Conservation (phyloP, 106 monocot genomes). For the Iris macrosiphon region DNA sequence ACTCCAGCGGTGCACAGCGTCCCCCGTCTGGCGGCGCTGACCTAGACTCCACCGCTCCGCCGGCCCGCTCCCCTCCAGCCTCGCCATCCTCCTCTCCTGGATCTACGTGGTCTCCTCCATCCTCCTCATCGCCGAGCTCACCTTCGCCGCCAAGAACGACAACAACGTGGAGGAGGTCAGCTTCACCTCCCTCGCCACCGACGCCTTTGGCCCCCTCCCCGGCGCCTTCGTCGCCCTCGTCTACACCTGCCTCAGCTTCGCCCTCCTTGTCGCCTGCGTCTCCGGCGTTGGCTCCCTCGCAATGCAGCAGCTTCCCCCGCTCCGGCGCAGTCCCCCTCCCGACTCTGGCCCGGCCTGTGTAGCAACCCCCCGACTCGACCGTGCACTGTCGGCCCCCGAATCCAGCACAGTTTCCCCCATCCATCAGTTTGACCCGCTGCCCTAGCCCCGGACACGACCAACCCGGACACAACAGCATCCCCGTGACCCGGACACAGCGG, state of each 20-base stretch:
- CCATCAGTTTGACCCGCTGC: too few species aligned
- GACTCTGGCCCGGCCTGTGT: too few species aligned
- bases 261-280: slow-evolving; percentile 70
- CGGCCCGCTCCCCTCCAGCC: slow-evolving; percentile 58
- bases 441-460: too few species aligned
- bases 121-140: slow-evolving; percentile 64
- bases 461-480: too few species aligned
- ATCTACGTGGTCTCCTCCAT: slow-evolving; percentile 78
- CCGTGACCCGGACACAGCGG: too few species aligned
- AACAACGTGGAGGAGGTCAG: slow-evolving; percentile 40
- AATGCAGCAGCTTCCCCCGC: slow-evolving; percentile 38
- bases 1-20: too few species aligned
- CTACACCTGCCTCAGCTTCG: slow-evolving; percentile 66
- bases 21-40: too few species aligned
- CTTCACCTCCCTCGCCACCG: slow-evolving; percentile 54
- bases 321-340: too few species aligned
- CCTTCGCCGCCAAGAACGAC: slow-evolving; percentile 36
- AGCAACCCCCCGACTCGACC: too few species aligned
- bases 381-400: too few species aligned
- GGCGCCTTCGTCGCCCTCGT: slow-evolving; percentile 53
- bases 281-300: slow-evolving; percentile 65
- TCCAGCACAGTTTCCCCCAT: too few species aligned
- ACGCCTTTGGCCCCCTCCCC: slow-evolving; percentile 32
- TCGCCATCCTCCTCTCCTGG: slow-evolving; percentile 65
- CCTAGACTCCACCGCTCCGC: too few species aligned